A percentile compares a stretch with the other conserved stretches of the same genome.
phyloP scores from a whole-genome alignment of 441 rosid species.

The Biscutella laevigata region DNA sequence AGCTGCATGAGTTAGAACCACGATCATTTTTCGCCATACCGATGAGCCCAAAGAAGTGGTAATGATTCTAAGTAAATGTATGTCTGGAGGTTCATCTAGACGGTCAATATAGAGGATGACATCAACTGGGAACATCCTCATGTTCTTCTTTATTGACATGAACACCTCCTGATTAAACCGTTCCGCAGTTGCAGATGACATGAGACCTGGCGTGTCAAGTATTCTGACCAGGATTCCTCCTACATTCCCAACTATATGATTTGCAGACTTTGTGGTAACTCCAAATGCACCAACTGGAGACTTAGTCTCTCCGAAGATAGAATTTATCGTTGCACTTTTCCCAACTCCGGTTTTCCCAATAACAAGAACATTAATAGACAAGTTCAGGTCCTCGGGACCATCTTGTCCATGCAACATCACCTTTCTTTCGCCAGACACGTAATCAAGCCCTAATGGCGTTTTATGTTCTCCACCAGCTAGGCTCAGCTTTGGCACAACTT shows the following conservation, averaged over 20 bases:
- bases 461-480: constrained; percentile 29
- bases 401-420: constrained; percentile 43
- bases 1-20: constrained; percentile 69
- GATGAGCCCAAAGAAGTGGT: constrained; percentile 50
- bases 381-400: constrained; percentile 34
- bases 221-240: constrained; percentile 48
- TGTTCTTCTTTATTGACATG: constrained; percentile 47
- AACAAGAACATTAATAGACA: constrained; percentile 59
- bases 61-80: constrained; percentile 38
- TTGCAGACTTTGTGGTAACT: constrained; percentile 41
- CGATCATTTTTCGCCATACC: constrained; percentile 57
- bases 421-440: constrained; percentile 33
- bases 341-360: constrained; percentile 87
- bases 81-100: constrained; percentile 46
- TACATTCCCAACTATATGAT: constrained; percentile 47
- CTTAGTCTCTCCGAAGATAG: constrained; percentile 56
- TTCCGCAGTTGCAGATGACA: constrained; percentile 38
- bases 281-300: constrained; percentile 46
- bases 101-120: constrained; percentile 73
- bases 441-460: constrained; percentile 30
- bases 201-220: constrained; percentile 75
- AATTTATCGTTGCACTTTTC: constrained; percentile 83
- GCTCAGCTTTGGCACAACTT: constrained; percentile 36
- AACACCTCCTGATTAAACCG: constrained; percentile 44
- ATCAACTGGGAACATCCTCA: constrained; percentile 61